These are phyloP conservation scores for Lolium rigidum DNA, from an alignment of 176 grass and related monocot species.

Conservation along the genomic window DNA sequence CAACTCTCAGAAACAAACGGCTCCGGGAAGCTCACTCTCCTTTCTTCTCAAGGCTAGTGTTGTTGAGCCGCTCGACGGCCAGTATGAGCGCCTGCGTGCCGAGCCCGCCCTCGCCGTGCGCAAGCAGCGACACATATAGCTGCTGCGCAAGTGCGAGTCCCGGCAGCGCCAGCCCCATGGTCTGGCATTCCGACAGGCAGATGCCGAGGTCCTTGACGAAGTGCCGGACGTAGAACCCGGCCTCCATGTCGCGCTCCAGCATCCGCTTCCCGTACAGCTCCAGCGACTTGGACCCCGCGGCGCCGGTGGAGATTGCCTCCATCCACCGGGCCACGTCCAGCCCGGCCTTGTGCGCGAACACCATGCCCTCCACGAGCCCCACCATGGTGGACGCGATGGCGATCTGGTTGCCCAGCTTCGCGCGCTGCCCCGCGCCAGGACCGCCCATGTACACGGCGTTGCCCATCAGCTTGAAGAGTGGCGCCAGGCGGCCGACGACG, in stretches of 20 bases:
- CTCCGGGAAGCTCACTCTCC: slow-evolving; percentile 10
- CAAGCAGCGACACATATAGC: slow-evolving; percentile 83
- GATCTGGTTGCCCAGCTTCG: slow-evolving; percentile 96
- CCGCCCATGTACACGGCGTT: slow-evolving; percentile 82
- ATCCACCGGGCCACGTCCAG: slow-evolving; percentile 89
- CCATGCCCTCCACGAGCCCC: slow-evolving; percentile 92
- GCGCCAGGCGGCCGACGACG: slow-evolving; percentile 59
- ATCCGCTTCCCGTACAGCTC: slow-evolving; percentile 85
- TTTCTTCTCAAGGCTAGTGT: slow-evolving; percentile 72
- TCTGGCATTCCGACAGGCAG: slow-evolving; percentile 92
- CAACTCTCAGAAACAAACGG: not conserved
- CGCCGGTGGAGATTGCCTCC: slow-evolving; percentile 91
- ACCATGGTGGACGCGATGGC: slow-evolving; percentile 96
- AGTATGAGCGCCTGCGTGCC: slow-evolving; percentile 90
- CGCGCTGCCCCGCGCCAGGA: slow-evolving; percentile 74
- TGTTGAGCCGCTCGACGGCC: slow-evolving; percentile 83
- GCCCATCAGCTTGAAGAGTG: slow-evolving; percentile 90
- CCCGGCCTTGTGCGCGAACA: slow-evolving; percentile 91
- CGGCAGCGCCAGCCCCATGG: slow-evolving; percentile 89
- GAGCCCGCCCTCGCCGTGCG: slow-evolving; percentile 80
- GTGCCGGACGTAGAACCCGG: slow-evolving; percentile 91
- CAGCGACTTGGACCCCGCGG: slow-evolving; percentile 86
- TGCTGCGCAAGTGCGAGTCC: slow-evolving; percentile 87
- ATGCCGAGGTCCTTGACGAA: slow-evolving; percentile 97
- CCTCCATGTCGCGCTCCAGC: slow-evolving; percentile 85